Base-by-base conservation (phyloP, 495 filamentous ascomycete genomes). In the Neurospora discreta region DNA sequence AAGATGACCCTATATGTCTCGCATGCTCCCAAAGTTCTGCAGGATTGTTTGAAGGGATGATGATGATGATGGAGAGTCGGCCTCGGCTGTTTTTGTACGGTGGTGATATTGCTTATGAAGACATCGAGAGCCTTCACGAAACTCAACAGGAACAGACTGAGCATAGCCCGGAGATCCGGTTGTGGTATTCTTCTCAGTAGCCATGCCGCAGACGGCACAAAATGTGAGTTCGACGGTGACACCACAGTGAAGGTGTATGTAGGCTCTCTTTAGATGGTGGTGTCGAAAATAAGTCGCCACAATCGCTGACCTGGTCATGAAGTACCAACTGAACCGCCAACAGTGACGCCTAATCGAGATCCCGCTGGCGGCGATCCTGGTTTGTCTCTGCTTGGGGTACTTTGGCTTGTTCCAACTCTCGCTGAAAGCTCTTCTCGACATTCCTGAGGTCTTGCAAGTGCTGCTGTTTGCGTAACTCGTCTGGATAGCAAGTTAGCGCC, bases 401-500 rank as follows among this genome's bases (percentile, higher is more conserved):
- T 15, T 68, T 68, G 58, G 39, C 73, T 39, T 9, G 42, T 18
- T 70, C 20, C 23, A 40, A 4, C 36, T 40, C 46, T 8, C 67
- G 30, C 26, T 58, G 65, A 39, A 69, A 72, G 9, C 36, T 30
- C 26, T 65, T 30, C 23, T 38, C 44, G 3, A 42, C 68, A 3
- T 39, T 39, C 39, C 26, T 39, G n/a, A 74, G 72, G 30, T 70
- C 70, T 44, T 40, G 36, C 18, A 72, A n/a, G 39, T 75, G 74
- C 69, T 76, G 70, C 74, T 79, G 75, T 23, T 41, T 69, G 26
- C 39, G 68, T 26, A 77, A 39, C 72, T 78, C 75, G 41, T 76
- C 78, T 78, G 78, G 79, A 71, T 78, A 81, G 73, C 75, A 76
- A 20, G 75, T 80, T 69, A 81, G 77, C 73, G 73, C 76, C 72